Conservation (phyloP, 345 rosid genomes). For the Lepidium didymum region DNA sequence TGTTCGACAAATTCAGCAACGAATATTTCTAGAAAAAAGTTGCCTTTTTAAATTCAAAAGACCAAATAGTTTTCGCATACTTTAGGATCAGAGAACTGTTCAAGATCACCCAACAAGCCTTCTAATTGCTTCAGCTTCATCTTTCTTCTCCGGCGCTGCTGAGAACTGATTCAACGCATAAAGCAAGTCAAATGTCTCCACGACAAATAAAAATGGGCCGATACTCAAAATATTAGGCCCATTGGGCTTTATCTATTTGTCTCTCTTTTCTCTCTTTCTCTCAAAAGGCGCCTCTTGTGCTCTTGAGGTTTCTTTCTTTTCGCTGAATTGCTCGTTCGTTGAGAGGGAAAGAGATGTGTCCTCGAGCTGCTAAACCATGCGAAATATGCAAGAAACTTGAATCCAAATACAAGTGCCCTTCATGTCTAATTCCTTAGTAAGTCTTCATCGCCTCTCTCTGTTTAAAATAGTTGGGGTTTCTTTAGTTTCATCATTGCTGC, state of each 20-base stretch:
- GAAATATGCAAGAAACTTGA: slow-evolving; percentile 49
- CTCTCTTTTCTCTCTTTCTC: neutral
- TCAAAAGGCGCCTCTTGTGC: neutral
- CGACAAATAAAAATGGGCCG: neutral
- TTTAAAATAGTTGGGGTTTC: neutral
- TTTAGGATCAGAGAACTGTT: slow-evolving; percentile 76
- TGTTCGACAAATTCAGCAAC: neutral
- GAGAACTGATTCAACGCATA: neutral
- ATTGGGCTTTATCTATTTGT: slow-evolving; percentile 1
- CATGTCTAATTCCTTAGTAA: slow-evolving; percentile 72
- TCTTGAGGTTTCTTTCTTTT: neutral
- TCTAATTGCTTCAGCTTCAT: slow-evolving; percentile 95
- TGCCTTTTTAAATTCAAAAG: neutral
- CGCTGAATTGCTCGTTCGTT: neutral
- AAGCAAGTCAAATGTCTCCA: neutral
- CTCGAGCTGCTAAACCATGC: slow-evolving; percentile 36
- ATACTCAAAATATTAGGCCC: neutral
- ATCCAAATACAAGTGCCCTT: slow-evolving; percentile 78
- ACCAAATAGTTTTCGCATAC: slow-evolving; percentile 17
- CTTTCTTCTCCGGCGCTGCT: slow-evolving; percentile 18
- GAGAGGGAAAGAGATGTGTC: slow-evolving; percentile 15
- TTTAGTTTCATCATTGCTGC: neutral
- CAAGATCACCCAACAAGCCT: slow-evolving; percentile 60
- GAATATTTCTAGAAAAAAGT: neutral
- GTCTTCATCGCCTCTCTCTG: slow-evolving; percentile 8